Evolutionary conservation across 2,329 filamentous ascomycete genomes (phyloP).

Genomic region (Arachnopeziza araneosa): DNA sequence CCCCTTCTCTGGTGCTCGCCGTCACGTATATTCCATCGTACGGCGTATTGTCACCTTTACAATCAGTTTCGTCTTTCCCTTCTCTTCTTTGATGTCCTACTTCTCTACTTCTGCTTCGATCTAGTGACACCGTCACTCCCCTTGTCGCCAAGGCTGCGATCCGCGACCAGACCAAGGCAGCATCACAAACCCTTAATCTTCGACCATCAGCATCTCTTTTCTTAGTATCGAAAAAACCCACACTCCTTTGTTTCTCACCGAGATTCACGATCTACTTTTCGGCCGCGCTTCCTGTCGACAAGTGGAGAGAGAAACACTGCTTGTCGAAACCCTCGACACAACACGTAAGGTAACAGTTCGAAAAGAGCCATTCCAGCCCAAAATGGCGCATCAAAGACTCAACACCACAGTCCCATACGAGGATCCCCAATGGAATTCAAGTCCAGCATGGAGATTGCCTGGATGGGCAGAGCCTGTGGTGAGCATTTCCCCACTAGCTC

Average conservation of each 20-base stretch:
- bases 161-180: neutral
- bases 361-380: neutral
- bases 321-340: neutral
- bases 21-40: neutral
- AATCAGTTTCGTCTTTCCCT: neutral
- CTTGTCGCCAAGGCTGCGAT: neutral
- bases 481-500: conserved; percentile 1
- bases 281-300: neutral
- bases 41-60: neutral
- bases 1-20: neutral
- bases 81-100: neutral
- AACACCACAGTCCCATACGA: conserved; percentile 23
- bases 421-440: conserved; percentile 30
- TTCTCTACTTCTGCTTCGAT: neutral
- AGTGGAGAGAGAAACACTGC: neutral
- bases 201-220: neutral
- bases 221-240: neutral
- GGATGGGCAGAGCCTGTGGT: conserved; percentile 31
- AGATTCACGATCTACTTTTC: neutral
- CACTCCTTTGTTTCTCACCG: neutral
- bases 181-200: neutral
- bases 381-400: neutral
- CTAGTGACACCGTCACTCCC: neutral
- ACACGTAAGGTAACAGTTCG: neutral
- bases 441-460: conserved; percentile 29